Conservation (phyloP, 2,329 filamentous ascomycete genomes). For the Colletotrichum spinosum region DNA sequence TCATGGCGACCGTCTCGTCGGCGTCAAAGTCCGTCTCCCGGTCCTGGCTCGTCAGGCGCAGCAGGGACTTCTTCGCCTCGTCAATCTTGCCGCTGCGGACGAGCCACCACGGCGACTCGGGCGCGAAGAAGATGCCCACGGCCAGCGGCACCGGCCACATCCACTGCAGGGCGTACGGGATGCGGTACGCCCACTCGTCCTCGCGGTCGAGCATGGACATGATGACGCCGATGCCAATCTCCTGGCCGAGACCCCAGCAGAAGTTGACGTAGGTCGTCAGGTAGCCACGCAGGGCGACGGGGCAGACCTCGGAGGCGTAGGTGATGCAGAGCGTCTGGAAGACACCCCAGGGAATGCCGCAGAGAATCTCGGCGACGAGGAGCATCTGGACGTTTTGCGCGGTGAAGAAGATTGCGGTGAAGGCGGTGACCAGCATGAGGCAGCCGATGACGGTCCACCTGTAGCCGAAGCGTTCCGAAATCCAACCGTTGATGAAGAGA, state of each 20-base stretch:
- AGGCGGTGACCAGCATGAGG: constrained; percentile 64
- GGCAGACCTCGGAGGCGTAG: constrained; percentile 79
- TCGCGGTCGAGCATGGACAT: constrained; percentile 72
- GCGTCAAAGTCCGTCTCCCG: constrained; percentile 79
- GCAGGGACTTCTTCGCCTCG: constrained; percentile 74
- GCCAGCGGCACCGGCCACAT: constrained; percentile 79
- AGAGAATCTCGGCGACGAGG: constrained; percentile 71
- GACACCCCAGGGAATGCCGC: constrained; percentile 72
- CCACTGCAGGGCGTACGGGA: constrained; percentile 81
- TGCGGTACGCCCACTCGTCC: constrained; percentile 77
- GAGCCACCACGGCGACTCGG: constrained; percentile 82
- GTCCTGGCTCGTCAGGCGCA: constrained; percentile 72
- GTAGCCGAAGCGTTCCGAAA: constrained; percentile 77
- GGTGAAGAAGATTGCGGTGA: constrained; percentile 74
- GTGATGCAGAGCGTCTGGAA: constrained; percentile 71
- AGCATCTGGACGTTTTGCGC: constrained; percentile 69
- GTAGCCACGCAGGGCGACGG: constrained; percentile 77
- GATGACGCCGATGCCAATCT: constrained; percentile 80
- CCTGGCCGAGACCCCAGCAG: constrained; percentile 76
- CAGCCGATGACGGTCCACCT: constrained; percentile 72
- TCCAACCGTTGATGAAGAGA: constrained; percentile 72
- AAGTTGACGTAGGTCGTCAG: constrained; percentile 82
- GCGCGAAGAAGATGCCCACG: constrained; percentile 75
- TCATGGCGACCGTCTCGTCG: constrained; percentile 90
- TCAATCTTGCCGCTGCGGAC: constrained; percentile 73